Base-by-base conservation (phyloP, 2,329 filamentous ascomycete genomes). In the Blastomyces gilchristii region DNA sequence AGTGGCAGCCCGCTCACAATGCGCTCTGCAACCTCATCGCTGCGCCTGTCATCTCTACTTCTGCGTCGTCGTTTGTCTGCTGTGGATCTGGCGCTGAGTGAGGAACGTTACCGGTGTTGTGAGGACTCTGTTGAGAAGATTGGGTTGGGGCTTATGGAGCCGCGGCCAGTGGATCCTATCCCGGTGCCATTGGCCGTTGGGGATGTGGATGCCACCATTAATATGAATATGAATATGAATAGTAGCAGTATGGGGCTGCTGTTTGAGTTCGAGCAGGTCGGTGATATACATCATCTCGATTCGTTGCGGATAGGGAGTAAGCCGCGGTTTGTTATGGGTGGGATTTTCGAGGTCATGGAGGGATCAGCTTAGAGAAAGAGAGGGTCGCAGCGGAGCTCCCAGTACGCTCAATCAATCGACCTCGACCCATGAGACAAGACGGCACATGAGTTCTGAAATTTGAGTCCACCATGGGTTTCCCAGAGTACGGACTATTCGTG, bases 261-360 rank as follows among this genome's bases (percentile, higher is more conserved):
- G 16, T 60, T 54, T 37, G 54, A 62, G 12, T 14, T 62, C 18
- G 50, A 39, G 14, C 31, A 25, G 28, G 61, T 66, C n/a, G 41
- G 43, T 9, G 50, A 47, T n/a, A 43, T 47, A 18, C 49, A 39
- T 16, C 58, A 37, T 31, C 37, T 22, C 9, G 12, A 50, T 41
- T 50, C 41, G 39, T 58, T 39, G 52, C 60, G 14, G 64, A 64
- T 16, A 62, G 64, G 34, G 34, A 64, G 65, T 47, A 71, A 71
- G 65, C 75, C 75, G 22, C 68, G 71, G 22, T 77, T 76, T 65
- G 77, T 79, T 31, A 76, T 80, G 73, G 77, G 77, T 18, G 78
- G 78, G 9, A 80, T 80, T 43, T 76, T 78, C 63, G 78, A 79
- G 68, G 76, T 79, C 41, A 75, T 80, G 76, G 78, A 79, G 64